Conservation (phyloP, 2,329 filamentous ascomycete genomes). For the Cadophora sp. region DNA sequence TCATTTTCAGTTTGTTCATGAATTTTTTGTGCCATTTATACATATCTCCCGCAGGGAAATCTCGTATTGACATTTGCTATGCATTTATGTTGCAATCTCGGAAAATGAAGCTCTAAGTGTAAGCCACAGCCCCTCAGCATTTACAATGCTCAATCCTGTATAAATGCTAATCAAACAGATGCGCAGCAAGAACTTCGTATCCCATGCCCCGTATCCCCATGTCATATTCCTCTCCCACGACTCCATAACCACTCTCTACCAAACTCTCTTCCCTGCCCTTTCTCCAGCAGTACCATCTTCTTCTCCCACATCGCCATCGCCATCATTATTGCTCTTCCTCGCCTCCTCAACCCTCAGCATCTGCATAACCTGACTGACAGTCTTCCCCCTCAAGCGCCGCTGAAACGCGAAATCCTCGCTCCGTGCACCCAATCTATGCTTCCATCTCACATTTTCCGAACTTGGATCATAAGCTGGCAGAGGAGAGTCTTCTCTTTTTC, state of each 20-base stretch:
- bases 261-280: background rate
- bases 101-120: background rate
- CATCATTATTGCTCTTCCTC: background rate
- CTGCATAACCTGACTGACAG: background rate
- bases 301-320: background rate
- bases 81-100: too few species aligned
- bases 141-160: background rate
- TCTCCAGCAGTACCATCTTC: background rate
- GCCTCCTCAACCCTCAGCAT: background rate
- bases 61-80: too few species aligned
- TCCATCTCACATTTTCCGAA: background rate
- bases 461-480: background rate
- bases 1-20: conserved; percentile 14
- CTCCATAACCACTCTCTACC: background rate
- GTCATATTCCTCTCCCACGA: background rate
- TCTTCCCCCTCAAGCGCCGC: background rate
- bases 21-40: background rate
- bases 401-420: background rate
- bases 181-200: background rate
- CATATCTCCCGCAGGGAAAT: background rate
- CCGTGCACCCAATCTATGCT: background rate
- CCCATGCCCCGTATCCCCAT: background rate
- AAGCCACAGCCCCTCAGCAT: background rate
- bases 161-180: background rate
- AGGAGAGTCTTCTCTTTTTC: background rate